Evolutionary conservation across 208 protist genomes (phyloP).

Genomic region (Trypanosoma melophagium): DNA sequence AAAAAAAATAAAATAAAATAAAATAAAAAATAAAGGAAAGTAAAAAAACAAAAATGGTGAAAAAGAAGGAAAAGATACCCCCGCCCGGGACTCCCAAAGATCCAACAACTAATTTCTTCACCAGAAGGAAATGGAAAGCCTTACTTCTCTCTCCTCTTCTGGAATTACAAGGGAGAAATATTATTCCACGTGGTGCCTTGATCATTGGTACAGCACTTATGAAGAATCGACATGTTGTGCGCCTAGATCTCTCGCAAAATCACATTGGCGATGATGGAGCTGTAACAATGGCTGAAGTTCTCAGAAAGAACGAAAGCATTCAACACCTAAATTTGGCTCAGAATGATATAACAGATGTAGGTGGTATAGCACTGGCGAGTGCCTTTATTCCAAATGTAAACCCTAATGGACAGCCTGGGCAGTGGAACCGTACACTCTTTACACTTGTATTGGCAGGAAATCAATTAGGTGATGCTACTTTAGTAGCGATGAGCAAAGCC

Average conservation of each 20-base stretch:
- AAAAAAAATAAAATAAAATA: background rate
- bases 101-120: constrained; percentile 77
- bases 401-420: constrained; percentile 70
- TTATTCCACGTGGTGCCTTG: constrained; percentile 64
- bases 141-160: constrained; percentile 51
- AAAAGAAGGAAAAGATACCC: constrained; percentile 79
- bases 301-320: constrained; percentile 59
- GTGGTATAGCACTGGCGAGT: constrained; percentile 82
- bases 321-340: constrained; percentile 75
- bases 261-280: constrained; percentile 74
- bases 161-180: constrained; percentile 52
- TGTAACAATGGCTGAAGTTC: constrained; percentile 60
- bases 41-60: constrained; percentile 16
- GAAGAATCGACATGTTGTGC: constrained; percentile 62
- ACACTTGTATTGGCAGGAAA: constrained; percentile 72
- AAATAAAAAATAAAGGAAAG: background rate
- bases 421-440: constrained; percentile 84
- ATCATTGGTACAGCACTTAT: constrained; percentile 65
- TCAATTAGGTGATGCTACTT: constrained; percentile 69
- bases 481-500: constrained; percentile 83
- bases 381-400: constrained; percentile 84
- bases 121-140: constrained; percentile 65
- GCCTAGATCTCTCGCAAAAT: constrained; percentile 72
- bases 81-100: constrained; percentile 71
- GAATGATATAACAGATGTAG: constrained; percentile 79